Conservation (phyloP, 2,329 filamentous ascomycete species). For the Penicillium sp. region DNA sequence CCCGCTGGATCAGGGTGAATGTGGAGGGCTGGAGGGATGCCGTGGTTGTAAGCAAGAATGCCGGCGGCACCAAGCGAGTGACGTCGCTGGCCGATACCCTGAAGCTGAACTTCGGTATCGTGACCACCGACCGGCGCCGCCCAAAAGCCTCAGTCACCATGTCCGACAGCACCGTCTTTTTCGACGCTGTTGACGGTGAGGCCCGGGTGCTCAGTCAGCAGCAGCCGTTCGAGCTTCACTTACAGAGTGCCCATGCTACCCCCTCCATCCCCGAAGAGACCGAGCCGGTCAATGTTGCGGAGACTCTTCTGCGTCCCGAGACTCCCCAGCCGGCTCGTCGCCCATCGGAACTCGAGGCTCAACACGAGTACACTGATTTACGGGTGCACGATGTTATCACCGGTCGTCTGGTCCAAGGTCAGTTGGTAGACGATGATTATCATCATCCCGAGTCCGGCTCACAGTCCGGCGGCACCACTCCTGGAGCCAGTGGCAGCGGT, state of each 20-base stretch:
- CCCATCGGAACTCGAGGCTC: conserved; percentile 43
- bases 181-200: conserved; percentile 56
- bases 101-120: conserved; percentile 96
- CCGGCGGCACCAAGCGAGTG: conserved; percentile 92
- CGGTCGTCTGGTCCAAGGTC: conserved; percentile 83
- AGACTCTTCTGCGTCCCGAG: conserved; percentile 33
- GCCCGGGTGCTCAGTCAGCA: conserved; percentile 24
- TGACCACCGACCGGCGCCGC: conserved; percentile 59
- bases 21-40: conserved; percentile 80
- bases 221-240: conserved; percentile 27
- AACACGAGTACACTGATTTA: conserved; percentile 66
- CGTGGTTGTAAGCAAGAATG: conserved; percentile 97
- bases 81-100: conserved; percentile 92
- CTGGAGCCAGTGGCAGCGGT: conserved; percentile 44
- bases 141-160: conserved; percentile 53
- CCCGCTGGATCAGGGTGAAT: conserved; percentile 89
- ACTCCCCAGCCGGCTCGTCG: conserved; percentile 38
- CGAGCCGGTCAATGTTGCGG: conserved; percentile 21
- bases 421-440: conserved; percentile 91
- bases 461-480: conserved; percentile 51
- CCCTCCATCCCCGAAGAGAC: conserved; percentile 22
- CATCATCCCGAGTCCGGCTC: conserved; percentile 68
- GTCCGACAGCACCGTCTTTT: conserved; percentile 72
- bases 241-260: conserved; percentile 19
- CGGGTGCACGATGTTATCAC: conserved; percentile 86